phyloP scores from a whole-genome alignment of 805 yeast species.

The Candida ulmi region DNA sequence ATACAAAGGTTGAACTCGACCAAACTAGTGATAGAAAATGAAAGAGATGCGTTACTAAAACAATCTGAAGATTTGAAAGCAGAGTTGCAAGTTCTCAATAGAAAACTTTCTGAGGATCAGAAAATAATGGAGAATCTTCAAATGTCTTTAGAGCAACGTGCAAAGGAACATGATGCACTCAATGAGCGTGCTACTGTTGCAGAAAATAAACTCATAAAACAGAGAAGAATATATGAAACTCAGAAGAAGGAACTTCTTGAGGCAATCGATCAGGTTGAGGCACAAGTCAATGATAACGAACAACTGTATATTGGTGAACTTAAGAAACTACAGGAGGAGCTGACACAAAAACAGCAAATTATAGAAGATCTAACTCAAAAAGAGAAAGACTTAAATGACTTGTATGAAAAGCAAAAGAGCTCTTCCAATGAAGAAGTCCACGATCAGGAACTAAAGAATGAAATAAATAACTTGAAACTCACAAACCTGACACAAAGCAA shows the following conservation, averaged over 20 bases:
- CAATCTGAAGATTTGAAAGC: constrained; percentile 24
- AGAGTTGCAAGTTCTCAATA: constrained; percentile 20
- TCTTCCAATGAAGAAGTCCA: constrained; percentile 22
- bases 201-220: constrained; percentile 43
- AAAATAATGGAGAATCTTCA: constrained; percentile 10
- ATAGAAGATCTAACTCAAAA: constrained; percentile 20
- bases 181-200: constrained; percentile 10
- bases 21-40: constrained; percentile 15
- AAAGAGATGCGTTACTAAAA: constrained; percentile 37
- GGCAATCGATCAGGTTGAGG: constrained; percentile 49
- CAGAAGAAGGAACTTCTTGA: constrained; percentile 57
- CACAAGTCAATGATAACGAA: constrained; percentile 52
- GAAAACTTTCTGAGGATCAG: constrained; percentile 8
- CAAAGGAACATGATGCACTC: constrained; percentile 8
- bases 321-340: constrained; percentile 27
- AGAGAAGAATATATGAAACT: constrained; percentile 40
- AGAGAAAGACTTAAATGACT: constrained; percentile 13
- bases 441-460: constrained; percentile 26
- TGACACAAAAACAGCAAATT: constrained; percentile 22
- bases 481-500: constrained; percentile 23
- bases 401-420: constrained; percentile 11
- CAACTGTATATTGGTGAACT: constrained; percentile 41
- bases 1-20: constrained; percentile 13
- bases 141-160: constrained; percentile 5
- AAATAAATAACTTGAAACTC: constrained; percentile 26